Percentiles rank a stretch among this genome's conserved stretches.
phyloP scores from a whole-genome alignment of 1,139 yeast species.

The Saccharomyces hybrid region DNA sequence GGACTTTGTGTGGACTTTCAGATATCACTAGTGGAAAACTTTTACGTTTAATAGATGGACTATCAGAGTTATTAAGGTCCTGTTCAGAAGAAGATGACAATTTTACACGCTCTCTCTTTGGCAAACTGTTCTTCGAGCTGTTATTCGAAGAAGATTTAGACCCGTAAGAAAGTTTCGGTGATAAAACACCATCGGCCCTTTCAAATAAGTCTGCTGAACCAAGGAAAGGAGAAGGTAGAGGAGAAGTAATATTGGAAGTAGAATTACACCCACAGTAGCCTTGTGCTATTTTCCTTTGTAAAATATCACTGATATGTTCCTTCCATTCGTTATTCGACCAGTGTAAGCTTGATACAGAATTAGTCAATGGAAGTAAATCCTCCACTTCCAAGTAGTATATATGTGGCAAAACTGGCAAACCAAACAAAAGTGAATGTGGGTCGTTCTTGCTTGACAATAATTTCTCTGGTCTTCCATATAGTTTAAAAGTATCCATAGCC shows the following conservation, averaged over 20 bases:
- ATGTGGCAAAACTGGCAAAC: conserved; percentile 82
- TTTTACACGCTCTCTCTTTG: neutral
- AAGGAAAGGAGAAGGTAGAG: conserved; percentile 41
- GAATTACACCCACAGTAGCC: conserved; percentile 88
- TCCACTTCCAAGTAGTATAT: conserved; percentile 70
- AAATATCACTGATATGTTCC: conserved; percentile 50
- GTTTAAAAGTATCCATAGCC: conserved; percentile 71
- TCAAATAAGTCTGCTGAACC: conserved; percentile 34
- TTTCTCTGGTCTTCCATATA: conserved; percentile 87
- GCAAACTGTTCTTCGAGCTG: neutral
- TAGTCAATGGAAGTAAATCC: conserved; percentile 43
- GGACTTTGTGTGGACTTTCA: neutral
- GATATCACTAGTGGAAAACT: neutral
- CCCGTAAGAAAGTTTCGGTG: conserved; percentile 9
- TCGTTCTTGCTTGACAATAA: conserved; percentile 85
- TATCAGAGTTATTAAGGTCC: neutral
- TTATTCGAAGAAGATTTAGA: conserved; percentile 3
- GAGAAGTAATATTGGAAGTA: conserved; percentile 53
- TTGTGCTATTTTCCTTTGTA: conserved; percentile 54
- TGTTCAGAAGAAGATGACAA: neutral
- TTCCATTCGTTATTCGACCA: conserved; percentile 77
- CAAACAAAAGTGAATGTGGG: conserved; percentile 71
- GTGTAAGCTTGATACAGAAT: conserved; percentile 33
- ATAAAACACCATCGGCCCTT: conserved; percentile 10
- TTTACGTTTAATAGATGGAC: neutral